A percentile compares a stretch with the other conserved stretches of the same genome.
Evolutionary conservation across 2,329 filamentous ascomycete species (phyloP).

Genomic region (Hymenoscyphus repandus): DNA sequence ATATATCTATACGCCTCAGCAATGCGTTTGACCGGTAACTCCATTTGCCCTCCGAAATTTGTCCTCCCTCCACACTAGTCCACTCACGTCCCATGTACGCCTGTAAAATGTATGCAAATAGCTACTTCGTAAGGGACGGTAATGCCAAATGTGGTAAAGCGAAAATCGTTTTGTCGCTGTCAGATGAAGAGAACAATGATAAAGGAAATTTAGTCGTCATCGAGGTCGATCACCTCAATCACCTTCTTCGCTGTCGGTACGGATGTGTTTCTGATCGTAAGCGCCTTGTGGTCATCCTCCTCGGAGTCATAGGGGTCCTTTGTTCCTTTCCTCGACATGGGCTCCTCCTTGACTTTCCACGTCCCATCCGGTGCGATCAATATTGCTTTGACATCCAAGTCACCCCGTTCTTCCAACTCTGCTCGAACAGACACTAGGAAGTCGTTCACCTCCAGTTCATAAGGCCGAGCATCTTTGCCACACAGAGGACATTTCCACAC

Average conservation of each 20-base stretch:
- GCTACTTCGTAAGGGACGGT: too few relatives aligned
- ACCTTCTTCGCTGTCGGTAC: neutral
- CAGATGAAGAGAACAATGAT: neutral
- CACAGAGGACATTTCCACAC: constrained; percentile 89
- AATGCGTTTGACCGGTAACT: too few relatives aligned
- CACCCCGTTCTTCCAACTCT: constrained; percentile 44
- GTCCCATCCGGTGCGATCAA: constrained; percentile 57
- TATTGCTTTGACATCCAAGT: constrained; percentile 53
- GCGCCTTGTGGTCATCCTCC: constrained; percentile 5
- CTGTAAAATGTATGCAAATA: neutral
- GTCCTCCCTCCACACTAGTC: neutral
- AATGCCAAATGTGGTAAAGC: too few relatives aligned
- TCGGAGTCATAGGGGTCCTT: constrained; percentile 20
- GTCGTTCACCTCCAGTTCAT: constrained; percentile 63
- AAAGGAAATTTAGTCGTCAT: constrained; percentile 20
- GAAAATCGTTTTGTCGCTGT: neutral
- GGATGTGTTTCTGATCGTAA: neutral
- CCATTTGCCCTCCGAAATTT: too few relatives aligned
- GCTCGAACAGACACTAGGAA: constrained; percentile 63
- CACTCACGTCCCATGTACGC: neutral
- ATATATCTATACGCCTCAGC: too few relatives aligned
- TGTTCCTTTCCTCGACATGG: constrained; percentile 18
- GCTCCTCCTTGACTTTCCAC: constrained; percentile 52
- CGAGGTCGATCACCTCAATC: constrained; percentile 25
- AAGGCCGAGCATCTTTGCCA: constrained; percentile 68